Conservation (phyloP, 495 filamentous ascomycete species). For the Talaromyces ruber region DNA sequence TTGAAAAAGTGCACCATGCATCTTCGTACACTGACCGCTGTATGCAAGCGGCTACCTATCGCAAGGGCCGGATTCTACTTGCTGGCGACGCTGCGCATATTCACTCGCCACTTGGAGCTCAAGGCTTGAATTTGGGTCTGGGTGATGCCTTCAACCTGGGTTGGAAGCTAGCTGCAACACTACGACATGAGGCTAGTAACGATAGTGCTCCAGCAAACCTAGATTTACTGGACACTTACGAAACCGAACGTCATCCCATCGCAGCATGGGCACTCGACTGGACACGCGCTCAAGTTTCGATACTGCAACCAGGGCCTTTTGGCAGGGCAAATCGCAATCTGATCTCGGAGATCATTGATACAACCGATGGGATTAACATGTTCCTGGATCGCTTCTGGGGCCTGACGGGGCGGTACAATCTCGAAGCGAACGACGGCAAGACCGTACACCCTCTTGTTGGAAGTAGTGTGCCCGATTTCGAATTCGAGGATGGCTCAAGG, state of each 20-base stretch:
- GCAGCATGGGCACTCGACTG: slow-evolving; percentile 21
- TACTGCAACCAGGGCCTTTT: slow-evolving; percentile 14
- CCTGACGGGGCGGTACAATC: slow-evolving; percentile 16
- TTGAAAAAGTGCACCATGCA: slow-evolving; percentile 15
- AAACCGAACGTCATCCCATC: slow-evolving; percentile 22
- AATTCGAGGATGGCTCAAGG: slow-evolving; percentile 15
- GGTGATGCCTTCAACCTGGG: slow-evolving; percentile 44
- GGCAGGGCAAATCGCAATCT: slow-evolving; percentile 12
- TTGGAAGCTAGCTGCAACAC: slow-evolving; percentile 40
- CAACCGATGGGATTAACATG: slow-evolving; percentile 19
- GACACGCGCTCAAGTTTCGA: slow-evolving; percentile 15
- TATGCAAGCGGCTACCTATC: slow-evolving; percentile 16
- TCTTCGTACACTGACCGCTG: slow-evolving; percentile 21
- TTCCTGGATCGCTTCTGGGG: slow-evolving; percentile 22
- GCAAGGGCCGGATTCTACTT: slow-evolving; percentile 31
- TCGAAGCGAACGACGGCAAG: slow-evolving; percentile 9
- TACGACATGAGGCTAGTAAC: slow-evolving; percentile 11
- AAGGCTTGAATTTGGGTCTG: slow-evolving; percentile 47
- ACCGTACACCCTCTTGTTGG: slow-evolving; percentile 17
- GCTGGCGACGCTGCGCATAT: slow-evolving; percentile 46
- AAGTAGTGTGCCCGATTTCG: slow-evolving; percentile 19
- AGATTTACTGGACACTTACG: slow-evolving; percentile 26
- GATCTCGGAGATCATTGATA: slow-evolving; percentile 15
- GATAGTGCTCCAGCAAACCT: slow-evolving; percentile 18
- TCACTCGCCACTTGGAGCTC: slow-evolving; percentile 38